phyloP scores from a whole-genome alignment of 441 rosid genomes.

The Raphanus hybrid region DNA sequence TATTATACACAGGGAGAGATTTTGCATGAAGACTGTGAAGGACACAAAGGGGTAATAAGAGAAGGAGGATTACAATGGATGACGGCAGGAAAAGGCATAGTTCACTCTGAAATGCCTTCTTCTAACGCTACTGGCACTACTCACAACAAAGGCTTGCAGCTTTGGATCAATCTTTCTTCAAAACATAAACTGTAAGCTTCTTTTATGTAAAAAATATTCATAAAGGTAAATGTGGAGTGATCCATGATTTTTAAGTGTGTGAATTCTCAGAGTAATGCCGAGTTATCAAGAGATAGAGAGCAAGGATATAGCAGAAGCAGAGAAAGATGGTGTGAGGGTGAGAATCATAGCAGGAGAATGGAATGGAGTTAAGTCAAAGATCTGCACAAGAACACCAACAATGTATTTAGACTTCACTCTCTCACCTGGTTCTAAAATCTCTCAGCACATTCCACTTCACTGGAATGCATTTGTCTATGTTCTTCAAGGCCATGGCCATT shows the following conservation, averaged over 20 bases:
- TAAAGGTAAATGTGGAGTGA: background rate
- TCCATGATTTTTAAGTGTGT: background rate
- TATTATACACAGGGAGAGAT: slow-evolving; percentile 62
- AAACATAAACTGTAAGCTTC: slow-evolving; percentile 71
- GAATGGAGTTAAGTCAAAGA: slow-evolving; percentile 66
- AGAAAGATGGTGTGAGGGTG: slow-evolving; percentile 68
- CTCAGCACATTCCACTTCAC: slow-evolving; percentile 59
- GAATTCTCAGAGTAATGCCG: slow-evolving; percentile 67
- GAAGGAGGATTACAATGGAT: slow-evolving; percentile 90
- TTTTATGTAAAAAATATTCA: background rate
- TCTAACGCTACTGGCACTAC: slow-evolving; percentile 50
- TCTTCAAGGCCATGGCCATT: slow-evolving; percentile 75
- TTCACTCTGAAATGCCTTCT: slow-evolving; percentile 95
- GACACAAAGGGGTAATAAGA: slow-evolving; percentile 79
- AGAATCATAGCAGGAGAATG: slow-evolving; percentile 89
- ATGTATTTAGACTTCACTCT: slow-evolving; percentile 88
- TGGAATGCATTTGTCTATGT: slow-evolving; percentile 88
- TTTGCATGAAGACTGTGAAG: slow-evolving; percentile 87
- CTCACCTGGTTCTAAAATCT: slow-evolving; percentile 63
- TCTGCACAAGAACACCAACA: slow-evolving; percentile 85
- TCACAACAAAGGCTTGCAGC: slow-evolving; percentile 78
- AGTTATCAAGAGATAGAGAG: slow-evolving; percentile 78
- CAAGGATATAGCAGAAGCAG: slow-evolving; percentile 66
- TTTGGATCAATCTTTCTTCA: slow-evolving; percentile 92
- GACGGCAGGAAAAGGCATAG: slow-evolving; percentile 97